Conservation (phyloP, 768 basidiomycete species). For the Mycena filopes region DNA sequence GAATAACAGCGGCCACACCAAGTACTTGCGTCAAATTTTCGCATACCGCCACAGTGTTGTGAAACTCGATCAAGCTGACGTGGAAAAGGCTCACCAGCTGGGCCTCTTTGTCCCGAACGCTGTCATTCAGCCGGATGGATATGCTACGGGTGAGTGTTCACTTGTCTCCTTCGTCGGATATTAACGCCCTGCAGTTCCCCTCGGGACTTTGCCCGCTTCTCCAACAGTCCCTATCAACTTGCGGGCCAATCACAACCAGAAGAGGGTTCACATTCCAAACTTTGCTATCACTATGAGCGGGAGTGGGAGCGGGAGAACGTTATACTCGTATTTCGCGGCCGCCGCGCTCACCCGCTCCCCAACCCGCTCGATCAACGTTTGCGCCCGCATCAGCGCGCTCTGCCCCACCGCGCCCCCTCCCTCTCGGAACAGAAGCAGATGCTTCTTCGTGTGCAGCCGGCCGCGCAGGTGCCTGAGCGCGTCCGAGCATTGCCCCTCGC, state of each 20-base stretch:
- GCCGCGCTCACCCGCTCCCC: too few relatives aligned
- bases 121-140: not conserved
- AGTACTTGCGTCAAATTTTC: not conserved
- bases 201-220: not conserved
- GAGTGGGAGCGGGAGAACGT: not conserved
- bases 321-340: not conserved
- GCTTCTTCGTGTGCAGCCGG: slow-evolving; percentile 11
- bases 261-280: not conserved
- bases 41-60: not conserved
- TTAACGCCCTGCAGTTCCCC: not conserved
- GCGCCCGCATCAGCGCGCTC: not conserved
- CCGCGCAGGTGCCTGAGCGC: too few relatives aligned
- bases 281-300: not conserved
- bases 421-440: slow-evolving; percentile 17
- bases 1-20: not conserved
- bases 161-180: not conserved
- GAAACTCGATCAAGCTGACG: not conserved
- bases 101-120: not conserved
- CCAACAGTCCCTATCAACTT: not conserved
- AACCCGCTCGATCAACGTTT: too few relatives aligned
- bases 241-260: not conserved
- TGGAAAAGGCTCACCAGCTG: not conserved
- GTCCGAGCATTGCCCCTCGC: too few relatives aligned
- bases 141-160: not conserved
- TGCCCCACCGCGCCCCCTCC: slow-evolving; percentile 15